These are phyloP conservation scores for Fusarium concolor DNA, from an alignment of 2,329 filamentous ascomycete species.

Conservation along the genomic window DNA sequence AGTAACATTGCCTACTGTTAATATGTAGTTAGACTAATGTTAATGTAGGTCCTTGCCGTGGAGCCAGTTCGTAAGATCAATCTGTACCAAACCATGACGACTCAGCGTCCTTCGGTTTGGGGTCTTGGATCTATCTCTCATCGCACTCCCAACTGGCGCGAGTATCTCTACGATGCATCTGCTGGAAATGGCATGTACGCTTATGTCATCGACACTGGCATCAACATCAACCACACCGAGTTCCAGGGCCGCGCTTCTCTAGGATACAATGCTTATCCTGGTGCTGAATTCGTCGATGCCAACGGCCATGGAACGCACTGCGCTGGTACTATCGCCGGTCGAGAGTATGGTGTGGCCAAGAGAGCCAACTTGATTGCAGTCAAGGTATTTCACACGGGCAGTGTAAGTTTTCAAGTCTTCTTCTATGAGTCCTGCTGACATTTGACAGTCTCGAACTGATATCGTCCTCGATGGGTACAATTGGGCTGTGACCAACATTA, in stretches of 20 bases:
- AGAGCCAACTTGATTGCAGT: conserved; percentile 56
- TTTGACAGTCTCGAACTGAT: conserved; percentile 36
- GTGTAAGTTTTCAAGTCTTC: conserved; percentile 6
- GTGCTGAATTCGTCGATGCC: conserved; percentile 50
- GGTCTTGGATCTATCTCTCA: conserved; percentile 61
- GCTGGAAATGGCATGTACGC: conserved; percentile 58
- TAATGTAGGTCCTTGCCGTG: conserved; percentile 48
- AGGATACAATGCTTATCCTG: conserved; percentile 52
- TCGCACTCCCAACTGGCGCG: conserved; percentile 47
- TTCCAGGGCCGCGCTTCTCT: conserved; percentile 58
- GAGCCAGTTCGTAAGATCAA: conserved; percentile 49
- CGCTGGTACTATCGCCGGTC: conserved; percentile 59
- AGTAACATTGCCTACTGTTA: conserved; percentile 18
- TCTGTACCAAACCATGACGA: conserved; percentile 46
- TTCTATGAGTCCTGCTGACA: not conserved
- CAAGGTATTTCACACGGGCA: conserved; percentile 56
- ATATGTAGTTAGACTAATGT: not conserved
- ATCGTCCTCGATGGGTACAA: conserved; percentile 50
- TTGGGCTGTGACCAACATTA: conserved; percentile 58
- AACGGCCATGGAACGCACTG: conserved; percentile 62
- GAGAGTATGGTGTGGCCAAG: conserved; percentile 60
- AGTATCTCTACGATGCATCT: conserved; percentile 57
- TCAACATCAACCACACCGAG: conserved; percentile 58
- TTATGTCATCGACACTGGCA: conserved; percentile 68
- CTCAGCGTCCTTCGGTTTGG: conserved; percentile 55